phyloP scores from a whole-genome alignment of 305 asterid species.

The Stenogyne calaminthoides region DNA sequence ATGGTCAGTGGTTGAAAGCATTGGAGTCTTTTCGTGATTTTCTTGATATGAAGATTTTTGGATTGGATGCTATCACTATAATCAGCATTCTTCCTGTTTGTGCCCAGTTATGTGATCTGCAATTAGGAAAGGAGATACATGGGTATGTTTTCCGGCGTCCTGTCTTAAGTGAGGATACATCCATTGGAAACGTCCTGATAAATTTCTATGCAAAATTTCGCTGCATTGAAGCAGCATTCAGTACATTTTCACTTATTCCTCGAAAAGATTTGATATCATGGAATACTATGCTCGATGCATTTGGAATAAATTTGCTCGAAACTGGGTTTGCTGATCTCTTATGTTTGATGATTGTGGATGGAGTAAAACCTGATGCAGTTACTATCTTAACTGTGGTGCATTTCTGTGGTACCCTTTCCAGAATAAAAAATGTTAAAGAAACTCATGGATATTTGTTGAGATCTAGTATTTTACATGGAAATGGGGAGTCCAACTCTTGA shows the following conservation, averaged over 20 bases:
- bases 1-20: conserved; percentile 60
- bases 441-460: conserved; percentile 73
- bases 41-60: conserved; percentile 35
- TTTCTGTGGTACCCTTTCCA: conserved; percentile 45
- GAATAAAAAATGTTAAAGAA: conserved; percentile 60
- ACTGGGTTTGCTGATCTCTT: conserved; percentile 52
- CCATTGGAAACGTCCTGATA: conserved; percentile 72
- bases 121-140: conserved; percentile 76
- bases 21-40: conserved; percentile 51
- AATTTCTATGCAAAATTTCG: conserved; percentile 71
- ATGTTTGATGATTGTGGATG: conserved; percentile 49
- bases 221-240: conserved; percentile 50
- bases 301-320: conserved; percentile 45
- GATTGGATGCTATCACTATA: conserved; percentile 64
- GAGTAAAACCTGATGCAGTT: conserved; percentile 67
- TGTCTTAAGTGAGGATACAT: conserved; percentile 47
- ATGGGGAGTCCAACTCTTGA: conserved; percentile 63
- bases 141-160: conserved; percentile 61
- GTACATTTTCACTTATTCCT: conserved; percentile 47
- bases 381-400: conserved; percentile 62
- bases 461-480: conserved; percentile 41
- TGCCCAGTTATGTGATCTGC: conserved; percentile 49
- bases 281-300: conserved; percentile 76
- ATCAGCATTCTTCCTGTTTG: conserved; percentile 79
- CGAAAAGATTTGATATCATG: conserved; percentile 70